Conservation (phyloP, 805 yeast species). For the Lipomyces mesembrius region DNA sequence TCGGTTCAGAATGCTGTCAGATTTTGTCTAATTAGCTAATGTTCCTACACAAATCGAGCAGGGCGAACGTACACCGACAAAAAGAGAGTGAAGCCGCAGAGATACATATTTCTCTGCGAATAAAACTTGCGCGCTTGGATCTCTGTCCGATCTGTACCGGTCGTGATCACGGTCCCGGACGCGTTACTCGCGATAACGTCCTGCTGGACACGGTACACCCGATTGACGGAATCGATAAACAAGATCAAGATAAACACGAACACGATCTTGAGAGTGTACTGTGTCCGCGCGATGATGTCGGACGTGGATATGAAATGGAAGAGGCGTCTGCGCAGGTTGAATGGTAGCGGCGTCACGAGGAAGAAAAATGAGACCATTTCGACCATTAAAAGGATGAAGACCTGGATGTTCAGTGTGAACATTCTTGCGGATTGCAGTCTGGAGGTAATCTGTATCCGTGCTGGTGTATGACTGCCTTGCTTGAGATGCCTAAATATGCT, state of each 20-base stretch:
- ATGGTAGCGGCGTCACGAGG: conserved; percentile 85
- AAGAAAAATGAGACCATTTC: conserved; percentile 82
- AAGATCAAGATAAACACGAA: conserved; percentile 81
- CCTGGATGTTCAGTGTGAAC: conserved; percentile 42
- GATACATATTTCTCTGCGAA: conserved; percentile 94
- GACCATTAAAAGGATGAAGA: conserved; percentile 72
- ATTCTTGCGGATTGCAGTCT: background rate
- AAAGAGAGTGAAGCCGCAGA: conserved; percentile 94
- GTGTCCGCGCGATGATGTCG: conserved; percentile 70
- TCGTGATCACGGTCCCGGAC: conserved; percentile 44
- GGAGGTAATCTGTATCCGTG: background rate
- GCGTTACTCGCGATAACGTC: conserved; percentile 56
- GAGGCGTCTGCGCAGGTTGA: conserved; percentile 68
- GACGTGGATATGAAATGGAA: conserved; percentile 68
- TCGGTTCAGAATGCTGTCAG: conserved; percentile 53
- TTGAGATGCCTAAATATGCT: background rate
- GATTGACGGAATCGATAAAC: conserved; percentile 85
- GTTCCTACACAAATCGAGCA: background rate
- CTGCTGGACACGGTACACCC: conserved; percentile 67
- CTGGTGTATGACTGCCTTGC: background rate
- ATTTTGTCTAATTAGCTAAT: background rate
- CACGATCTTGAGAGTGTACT: conserved; percentile 77
- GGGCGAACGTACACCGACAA: conserved; percentile 69
- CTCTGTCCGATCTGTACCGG: conserved; percentile 69
- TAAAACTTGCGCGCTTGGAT: conserved; percentile 89